These are phyloP conservation scores for Euptelea pleiosperma DNA, from an alignment of 164 flowering plant species.

Conservation along the genomic window DNA sequence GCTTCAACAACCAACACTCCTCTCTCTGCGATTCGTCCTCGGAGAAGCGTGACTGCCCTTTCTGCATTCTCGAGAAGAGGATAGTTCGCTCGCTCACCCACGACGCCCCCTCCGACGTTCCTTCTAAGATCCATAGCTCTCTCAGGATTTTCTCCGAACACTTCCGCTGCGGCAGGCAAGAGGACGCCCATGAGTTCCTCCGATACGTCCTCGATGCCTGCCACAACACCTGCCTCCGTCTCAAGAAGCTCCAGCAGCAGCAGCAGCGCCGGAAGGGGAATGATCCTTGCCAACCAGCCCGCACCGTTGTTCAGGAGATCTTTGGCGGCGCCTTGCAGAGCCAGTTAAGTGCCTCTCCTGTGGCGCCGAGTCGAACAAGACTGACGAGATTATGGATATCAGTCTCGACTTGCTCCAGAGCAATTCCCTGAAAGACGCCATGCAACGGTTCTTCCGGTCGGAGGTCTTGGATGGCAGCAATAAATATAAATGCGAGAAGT, in stretches of 20 bases:
- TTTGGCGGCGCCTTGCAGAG: conserved; percentile 94
- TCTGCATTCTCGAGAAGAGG: conserved; percentile 74
- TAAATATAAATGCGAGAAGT: conserved; percentile 89
- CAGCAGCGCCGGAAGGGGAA: conserved; percentile 14
- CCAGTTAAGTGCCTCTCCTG: conserved; percentile 86
- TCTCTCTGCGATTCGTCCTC: conserved; percentile 46
- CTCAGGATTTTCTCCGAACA: conserved; percentile 66
- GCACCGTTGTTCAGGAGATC: conserved; percentile 69
- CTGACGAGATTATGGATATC: conserved; percentile 94
- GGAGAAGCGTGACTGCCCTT: conserved; percentile 67
- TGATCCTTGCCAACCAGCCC: conserved; percentile 9
- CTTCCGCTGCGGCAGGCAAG: conserved; percentile 73
- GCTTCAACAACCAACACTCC: conserved; percentile 65
- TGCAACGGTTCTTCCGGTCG: conserved; percentile 77
- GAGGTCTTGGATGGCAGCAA: conserved; percentile 91
- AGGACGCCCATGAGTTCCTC: conserved; percentile 97
- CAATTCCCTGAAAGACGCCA: conserved; percentile 61
- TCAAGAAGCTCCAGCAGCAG: conserved; percentile 54
- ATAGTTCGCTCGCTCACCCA: conserved; percentile 64
- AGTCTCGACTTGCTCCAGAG: conserved; percentile 74
- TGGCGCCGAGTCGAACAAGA: conserved; percentile 74
- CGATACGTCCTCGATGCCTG: conserved; percentile 93
- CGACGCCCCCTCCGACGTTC: conserved; percentile 56
- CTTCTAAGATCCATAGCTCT: conserved; percentile 63
- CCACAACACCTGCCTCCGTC: conserved; percentile 68